Base-by-base conservation (phyloP, 768 basidiomycete genomes). In the Phanerodontia chrysosporium region DNA sequence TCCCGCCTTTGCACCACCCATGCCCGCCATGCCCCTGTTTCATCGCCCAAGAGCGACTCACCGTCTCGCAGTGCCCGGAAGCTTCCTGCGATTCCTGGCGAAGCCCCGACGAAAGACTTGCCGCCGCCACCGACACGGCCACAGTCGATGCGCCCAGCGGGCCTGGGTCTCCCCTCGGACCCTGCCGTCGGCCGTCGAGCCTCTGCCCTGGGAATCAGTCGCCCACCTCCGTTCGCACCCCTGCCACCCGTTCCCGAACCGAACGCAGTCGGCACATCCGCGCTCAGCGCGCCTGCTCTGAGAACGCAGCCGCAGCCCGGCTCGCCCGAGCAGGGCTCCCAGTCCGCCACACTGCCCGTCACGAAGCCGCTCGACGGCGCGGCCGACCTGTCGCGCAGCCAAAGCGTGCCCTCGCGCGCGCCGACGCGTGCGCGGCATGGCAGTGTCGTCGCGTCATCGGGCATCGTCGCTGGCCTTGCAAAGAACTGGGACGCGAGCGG, bases 11-110 rank as follows among this genome's bases (percentile, higher is more conserved):
- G 14, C 48, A 12, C 28, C 27, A 8, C 46, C 46, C 42, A 49
- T 49, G n/a, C 55, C 35, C 8, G 28, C 24, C 21, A 25, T 24
- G 35, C 45, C 57, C 28, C 42, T 59, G 44, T 71, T 46, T 55
- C 65, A 61, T 25, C 66, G 68, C 28, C 57, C 69, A 39, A 53
- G 66, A 0, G 65, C 65, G 46, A 65, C 46, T 39, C 55, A 16
- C 55, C 57, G 14, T 42, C 58, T 24, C 57, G 48, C 13, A 22
- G 14, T 12, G 27, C 46, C 27, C n/a, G 60, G 29, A 25, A 36
- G 45, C 46, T 62, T 7, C 62, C 49, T 18, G 27, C 35, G 29
- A 58, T 16, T 45, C 64, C 45, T 3, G 59, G 16, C 58, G 64
- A 53, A 49, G 58, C n/a, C 44, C 59, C 49, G 58, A 58, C 8